Percentiles rank a stretch among this genome's conserved stretches.
phyloP scores from a whole-genome alignment of 768 basidiomycete species.

The Galerina sulciceps region DNA sequence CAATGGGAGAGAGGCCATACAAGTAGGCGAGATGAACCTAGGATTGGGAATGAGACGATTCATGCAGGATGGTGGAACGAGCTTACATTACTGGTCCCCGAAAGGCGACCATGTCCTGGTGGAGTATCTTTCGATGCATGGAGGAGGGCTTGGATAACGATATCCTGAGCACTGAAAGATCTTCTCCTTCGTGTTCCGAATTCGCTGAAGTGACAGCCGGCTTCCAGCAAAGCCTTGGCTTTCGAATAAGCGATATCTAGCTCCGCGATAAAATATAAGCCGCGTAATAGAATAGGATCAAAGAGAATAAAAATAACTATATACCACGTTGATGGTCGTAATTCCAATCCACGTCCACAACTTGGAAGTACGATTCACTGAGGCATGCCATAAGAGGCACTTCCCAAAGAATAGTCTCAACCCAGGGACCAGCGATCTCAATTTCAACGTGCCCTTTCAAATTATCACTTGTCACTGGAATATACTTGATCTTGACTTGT shows the following conservation, averaged over 20 bases:
- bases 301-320: constrained; percentile 4
- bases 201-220: constrained; percentile 77
- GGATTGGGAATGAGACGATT: constrained; percentile 1
- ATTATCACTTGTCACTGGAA: constrained; percentile 55
- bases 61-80: background rate
- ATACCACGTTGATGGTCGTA: constrained; percentile 82
- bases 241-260: constrained; percentile 78
- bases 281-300: background rate
- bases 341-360: constrained; percentile 79
- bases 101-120: constrained; percentile 56
- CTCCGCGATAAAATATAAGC: background rate
- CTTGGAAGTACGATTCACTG: constrained; percentile 86
- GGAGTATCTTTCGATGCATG: constrained; percentile 59
- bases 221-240: constrained; percentile 61
- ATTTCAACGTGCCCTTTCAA: constrained; percentile 72
- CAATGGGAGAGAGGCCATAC: constrained; percentile 66
- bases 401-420: constrained; percentile 91
- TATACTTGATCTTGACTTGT: constrained; percentile 70
- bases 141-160: constrained; percentile 71
- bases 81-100: constrained; percentile 89
- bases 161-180: constrained; percentile 74
- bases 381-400: constrained; percentile 93
- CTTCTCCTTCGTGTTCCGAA: constrained; percentile 87
- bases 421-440: constrained; percentile 73
- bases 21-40: constrained; percentile 87